Conservation (phyloP, 139 green algal genomes). For the Yamagishiella unicocca region DNA sequence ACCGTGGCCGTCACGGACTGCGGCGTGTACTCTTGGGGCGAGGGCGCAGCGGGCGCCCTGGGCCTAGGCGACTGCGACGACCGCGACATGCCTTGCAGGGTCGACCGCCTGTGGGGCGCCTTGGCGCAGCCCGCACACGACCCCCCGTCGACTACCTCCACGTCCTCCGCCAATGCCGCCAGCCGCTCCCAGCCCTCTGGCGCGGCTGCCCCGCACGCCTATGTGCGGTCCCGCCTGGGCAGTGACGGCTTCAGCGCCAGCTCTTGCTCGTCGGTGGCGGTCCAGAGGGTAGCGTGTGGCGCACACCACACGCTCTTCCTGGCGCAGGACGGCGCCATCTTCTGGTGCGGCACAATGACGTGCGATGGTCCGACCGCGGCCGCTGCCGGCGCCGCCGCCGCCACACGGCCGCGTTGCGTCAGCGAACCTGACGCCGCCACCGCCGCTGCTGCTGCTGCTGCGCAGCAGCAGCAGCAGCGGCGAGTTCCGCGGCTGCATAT, state of each 20-base stretch:
- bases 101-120: background rate
- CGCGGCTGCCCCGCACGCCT: background rate
- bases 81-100: conserved; percentile 32
- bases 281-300: conserved; percentile 73
- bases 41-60: conserved; percentile 75
- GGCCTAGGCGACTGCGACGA: conserved; percentile 56
- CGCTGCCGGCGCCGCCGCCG: background rate
- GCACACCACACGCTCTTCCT: conserved; percentile 81
- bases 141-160: too few relatives aligned
- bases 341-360: conserved; percentile 69
- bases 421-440: too few relatives aligned
- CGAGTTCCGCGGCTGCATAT: too few relatives aligned
- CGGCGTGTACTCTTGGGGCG: conserved; percentile 82
- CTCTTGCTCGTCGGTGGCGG: conserved; percentile 34
- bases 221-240: background rate
- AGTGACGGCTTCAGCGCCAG: background rate
- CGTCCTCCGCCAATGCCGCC: too few relatives aligned
- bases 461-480: too few relatives aligned
- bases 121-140: too few relatives aligned
- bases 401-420: too few relatives aligned
- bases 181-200: too few relatives aligned
- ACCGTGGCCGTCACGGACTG: conserved; percentile 80
- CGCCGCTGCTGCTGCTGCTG: too few relatives aligned
- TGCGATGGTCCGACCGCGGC: background rate
- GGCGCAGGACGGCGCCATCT: conserved; percentile 72